Percentiles rank a stretch among this genome's conserved stretches.
Conservation (phyloP, 1,284 basidiomycete species). For the Boletus mariae region DNA sequence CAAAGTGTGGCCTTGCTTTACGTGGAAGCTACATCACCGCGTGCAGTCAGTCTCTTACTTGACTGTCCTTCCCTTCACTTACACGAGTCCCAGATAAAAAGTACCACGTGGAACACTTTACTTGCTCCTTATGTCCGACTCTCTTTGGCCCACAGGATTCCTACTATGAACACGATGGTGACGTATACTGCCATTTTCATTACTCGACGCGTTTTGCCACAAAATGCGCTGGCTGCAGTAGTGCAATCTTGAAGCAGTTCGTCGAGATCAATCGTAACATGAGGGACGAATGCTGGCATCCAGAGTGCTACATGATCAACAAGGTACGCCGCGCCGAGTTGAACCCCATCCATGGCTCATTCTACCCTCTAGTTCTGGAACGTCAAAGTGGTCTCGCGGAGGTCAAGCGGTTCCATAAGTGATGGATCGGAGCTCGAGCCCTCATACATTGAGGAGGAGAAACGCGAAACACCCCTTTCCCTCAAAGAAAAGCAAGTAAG, state of each 20-base stretch:
- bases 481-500: slow-evolving; percentile 88
- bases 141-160: slow-evolving; percentile 98
- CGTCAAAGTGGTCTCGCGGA: slow-evolving; percentile 86
- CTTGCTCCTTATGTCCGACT: slow-evolving; percentile 94
- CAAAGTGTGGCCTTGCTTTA: slow-evolving; percentile 91
- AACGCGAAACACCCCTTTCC: slow-evolving; percentile 74
- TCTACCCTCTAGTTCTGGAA: slow-evolving; percentile 84
- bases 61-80: slow-evolving; percentile 7
- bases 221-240: slow-evolving; percentile 96
- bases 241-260: slow-evolving; percentile 99
- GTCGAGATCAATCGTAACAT: slow-evolving; percentile 99
- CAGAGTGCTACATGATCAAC: slow-evolving; percentile 99
- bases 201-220: slow-evolving; percentile 98
- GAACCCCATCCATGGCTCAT: slow-evolving; percentile 11
- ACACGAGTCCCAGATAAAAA: slow-evolving; percentile 75
- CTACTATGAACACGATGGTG: slow-evolving; percentile 96
- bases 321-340: slow-evolving; percentile 57
- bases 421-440: slow-evolving; percentile 55
- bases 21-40: slow-evolving; percentile 99
- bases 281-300: slow-evolving; percentile 99
- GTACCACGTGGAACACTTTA: slow-evolving; percentile 99
- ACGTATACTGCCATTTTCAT: slow-evolving; percentile 97
- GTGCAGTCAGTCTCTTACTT: slow-evolving; percentile 70
- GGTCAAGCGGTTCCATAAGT: slow-evolving; percentile 57
- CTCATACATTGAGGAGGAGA: slow-evolving; percentile 70